Percentiles rank a stretch among this genome's conserved stretches.
These are phyloP conservation scores for Colletotrichum falcatum DNA, from an alignment of 2,329 filamentous ascomycete species.

Conservation along the genomic window DNA sequence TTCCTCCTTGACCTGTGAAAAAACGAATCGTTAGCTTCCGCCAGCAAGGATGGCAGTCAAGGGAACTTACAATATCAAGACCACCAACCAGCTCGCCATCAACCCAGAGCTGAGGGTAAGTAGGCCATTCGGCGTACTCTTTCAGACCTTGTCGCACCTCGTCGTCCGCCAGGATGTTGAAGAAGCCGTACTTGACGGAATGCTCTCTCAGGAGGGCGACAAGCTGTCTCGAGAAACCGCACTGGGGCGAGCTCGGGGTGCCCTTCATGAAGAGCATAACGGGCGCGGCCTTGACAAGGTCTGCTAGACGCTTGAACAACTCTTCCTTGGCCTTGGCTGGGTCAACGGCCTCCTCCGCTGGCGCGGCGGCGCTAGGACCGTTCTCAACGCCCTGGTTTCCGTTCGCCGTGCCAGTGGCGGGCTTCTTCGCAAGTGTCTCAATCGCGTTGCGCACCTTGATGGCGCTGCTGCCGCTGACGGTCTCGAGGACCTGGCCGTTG, in stretches of 20 bases:
- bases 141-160: constrained; percentile 97
- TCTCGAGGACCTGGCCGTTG: constrained; percentile 81
- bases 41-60: neutral
- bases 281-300: constrained; percentile 93
- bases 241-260: constrained; percentile 88
- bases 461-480: constrained; percentile 90
- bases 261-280: constrained; percentile 99
- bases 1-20: constrained; percentile 87
- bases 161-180: constrained; percentile 98
- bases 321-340: constrained; percentile 79
- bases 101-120: constrained; percentile 95
- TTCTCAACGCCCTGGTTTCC: constrained; percentile 43
- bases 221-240: constrained; percentile 92
- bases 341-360: constrained; percentile 51
- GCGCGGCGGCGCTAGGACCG: constrained; percentile 38
- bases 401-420: constrained; percentile 56
- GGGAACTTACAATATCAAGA: constrained; percentile 86
- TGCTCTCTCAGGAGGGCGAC: constrained; percentile 89
- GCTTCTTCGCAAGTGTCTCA: constrained; percentile 78
- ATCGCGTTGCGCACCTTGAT: constrained; percentile 86
- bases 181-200: constrained; percentile 96
- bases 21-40: constrained; percentile 16
- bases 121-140: constrained; percentile 98
- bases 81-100: constrained; percentile 92
- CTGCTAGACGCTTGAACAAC: constrained; percentile 80